phyloP scores from a whole-genome alignment of 768 basidiomycete genomes.

The Candolleomyces aberdarensis region DNA sequence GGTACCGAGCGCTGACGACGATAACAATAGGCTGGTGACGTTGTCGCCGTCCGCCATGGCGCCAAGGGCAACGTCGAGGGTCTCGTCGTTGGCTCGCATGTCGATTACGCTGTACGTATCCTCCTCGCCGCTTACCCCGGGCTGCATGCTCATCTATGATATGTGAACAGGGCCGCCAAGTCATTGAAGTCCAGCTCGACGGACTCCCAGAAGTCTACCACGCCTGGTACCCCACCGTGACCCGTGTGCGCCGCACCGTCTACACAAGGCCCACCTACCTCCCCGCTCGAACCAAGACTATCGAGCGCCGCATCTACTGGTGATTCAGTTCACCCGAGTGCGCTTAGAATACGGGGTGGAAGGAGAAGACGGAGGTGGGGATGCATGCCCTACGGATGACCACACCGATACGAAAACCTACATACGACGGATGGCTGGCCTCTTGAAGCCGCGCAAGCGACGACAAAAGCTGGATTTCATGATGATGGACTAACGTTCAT shows the following conservation, averaged over 20 bases:
- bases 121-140: not conserved
- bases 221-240: conserved; percentile 77
- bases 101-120: conserved; percentile 61
- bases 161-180: conserved; percentile 64
- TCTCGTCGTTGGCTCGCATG: conserved; percentile 72
- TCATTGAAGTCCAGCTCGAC: conserved; percentile 81
- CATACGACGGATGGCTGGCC: no score
- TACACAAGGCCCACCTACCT: conserved; percentile 44
- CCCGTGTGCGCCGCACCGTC: conserved; percentile 72
- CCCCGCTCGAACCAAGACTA: conserved; percentile 41
- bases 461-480: no score
- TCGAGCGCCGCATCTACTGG: conserved; percentile 79
- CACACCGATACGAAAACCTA: no score
- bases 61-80: conserved; percentile 68
- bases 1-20: not conserved
- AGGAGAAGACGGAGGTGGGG: no score
- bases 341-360: no score
- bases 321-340: conserved; percentile 26
- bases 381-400: no score
- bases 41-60: conserved; percentile 73
- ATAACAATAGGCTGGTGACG: conserved; percentile 62
- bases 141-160: not conserved
- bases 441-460: no score
- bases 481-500: no score
- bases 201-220: conserved; percentile 54